These are phyloP conservation scores for Xanthoceras sorbifolium DNA, from an alignment of 345 rosid species.

Conservation along the genomic window DNA sequence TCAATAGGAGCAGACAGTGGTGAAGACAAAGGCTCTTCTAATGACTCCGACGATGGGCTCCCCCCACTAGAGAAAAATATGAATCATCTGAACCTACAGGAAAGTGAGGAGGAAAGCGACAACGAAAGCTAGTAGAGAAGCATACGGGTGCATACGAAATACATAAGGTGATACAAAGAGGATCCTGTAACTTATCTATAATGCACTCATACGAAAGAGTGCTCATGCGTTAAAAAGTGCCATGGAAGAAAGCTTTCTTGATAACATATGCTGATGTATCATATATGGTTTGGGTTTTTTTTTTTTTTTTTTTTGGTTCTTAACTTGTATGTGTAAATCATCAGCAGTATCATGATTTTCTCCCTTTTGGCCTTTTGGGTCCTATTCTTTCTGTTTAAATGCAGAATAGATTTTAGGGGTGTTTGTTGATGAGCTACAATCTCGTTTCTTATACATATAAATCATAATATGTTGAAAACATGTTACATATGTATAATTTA, in stretches of 20 bases:
- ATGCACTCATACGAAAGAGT: neutral
- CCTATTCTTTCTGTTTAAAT: neutral
- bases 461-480: too few species aligned
- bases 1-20: conserved; percentile 24
- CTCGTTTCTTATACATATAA: too few species aligned
- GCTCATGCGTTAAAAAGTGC: neutral
- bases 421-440: too few species aligned
- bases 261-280: neutral
- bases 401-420: neutral
- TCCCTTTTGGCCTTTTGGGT: neutral
- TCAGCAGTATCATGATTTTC: too few species aligned
- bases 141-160: neutral
- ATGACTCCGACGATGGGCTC: conserved; percentile 74
- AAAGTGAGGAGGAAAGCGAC: conserved; percentile 68
- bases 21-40: conserved; percentile 43
- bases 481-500: too few species aligned
- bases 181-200: neutral
- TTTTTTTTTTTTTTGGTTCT: neutral
- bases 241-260: neutral
- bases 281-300: neutral
- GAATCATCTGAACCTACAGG: conserved; percentile 64
- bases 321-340: neutral
- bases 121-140: conserved; percentile 48
- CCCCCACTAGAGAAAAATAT: conserved; percentile 86
- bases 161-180: neutral